Evolutionary conservation across 2,329 filamentous ascomycete genomes (phyloP), one percentile per base, ranked within the genome.

Genomic region (Cladophialophora carrionii): DNA sequence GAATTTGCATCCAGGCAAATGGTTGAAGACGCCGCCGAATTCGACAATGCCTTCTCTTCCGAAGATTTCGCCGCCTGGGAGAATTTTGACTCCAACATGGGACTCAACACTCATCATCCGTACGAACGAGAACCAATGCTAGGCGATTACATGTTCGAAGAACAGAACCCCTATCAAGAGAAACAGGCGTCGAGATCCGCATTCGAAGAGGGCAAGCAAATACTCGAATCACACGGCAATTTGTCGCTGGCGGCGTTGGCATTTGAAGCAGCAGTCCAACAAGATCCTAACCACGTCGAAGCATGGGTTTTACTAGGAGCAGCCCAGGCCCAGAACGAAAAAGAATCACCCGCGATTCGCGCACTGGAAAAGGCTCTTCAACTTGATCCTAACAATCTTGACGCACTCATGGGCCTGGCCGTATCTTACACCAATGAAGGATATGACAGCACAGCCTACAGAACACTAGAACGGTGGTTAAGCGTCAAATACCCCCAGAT

Each of bases 391-490:
- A 88, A 87, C 73, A 97, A 96, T 75, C 84, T 96, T 22, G 87
- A 91, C 65, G 94, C 93, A 0, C 84, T 99, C 53, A 98, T 99
- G 94, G 93, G 92, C 1, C 82, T 99, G 59, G 92, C 94, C 14
- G 94, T 99, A 22, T 96, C 91, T 4, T 99, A 99, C 78, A 99
- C 95, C 55, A 99, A 99, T 79, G 95, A 99, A 80, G 95, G 94
- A 68, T 99, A 98, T 79, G 95, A 99, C 78, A 94, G 90, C 74
- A 96, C 93, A 22, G 94, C 95, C 55, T 99, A 98, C 82, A 88
- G 94, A 61, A 98, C 94, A 9, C 85, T 99, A 14, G 95, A 99
- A 80, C 90, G 94, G 70, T 99, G 95, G 95, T 85, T 99, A 32
- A 91, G 92, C n/a, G 87, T 91, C 73, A 96, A 96, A 78, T 99